Percentiles rank a stretch among this genome's conserved stretches.
phyloP scores from a whole-genome alignment of 192 early-diverging fungal genomes.

The Gonapodya sp. region DNA sequence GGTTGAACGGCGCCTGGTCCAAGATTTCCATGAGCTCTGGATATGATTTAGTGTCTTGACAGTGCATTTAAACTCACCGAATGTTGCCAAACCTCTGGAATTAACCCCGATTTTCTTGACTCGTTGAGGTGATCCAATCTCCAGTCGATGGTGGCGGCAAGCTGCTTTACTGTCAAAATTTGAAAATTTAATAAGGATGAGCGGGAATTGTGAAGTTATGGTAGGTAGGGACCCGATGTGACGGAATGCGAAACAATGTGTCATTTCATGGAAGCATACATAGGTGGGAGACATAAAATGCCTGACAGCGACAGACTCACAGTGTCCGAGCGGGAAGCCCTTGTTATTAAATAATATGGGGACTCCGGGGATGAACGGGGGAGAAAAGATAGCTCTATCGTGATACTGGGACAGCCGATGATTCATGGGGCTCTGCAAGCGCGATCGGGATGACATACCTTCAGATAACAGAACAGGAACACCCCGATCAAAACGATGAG shows the following conservation, averaged over 20 bases:
- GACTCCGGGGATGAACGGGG: neutral
- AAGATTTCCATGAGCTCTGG: too few relatives aligned
- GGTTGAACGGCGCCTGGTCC: neutral
- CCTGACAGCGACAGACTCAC: too few relatives aligned
- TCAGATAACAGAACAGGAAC: neutral
- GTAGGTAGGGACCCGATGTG: too few relatives aligned
- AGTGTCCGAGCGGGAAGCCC: neutral
- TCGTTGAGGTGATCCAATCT: neutral
- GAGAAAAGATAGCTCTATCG: neutral
- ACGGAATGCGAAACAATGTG: constrained; percentile 3
- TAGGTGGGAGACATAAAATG: too few relatives aligned
- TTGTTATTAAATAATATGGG: neutral
- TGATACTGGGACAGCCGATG: neutral
- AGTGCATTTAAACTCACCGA: neutral
- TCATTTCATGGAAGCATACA: too few relatives aligned
- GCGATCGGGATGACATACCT: neutral
- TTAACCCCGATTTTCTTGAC: neutral
- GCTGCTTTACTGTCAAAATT: neutral
- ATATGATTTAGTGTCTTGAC: too few relatives aligned
- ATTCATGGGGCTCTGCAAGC: neutral
- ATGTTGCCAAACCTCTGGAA: neutral
- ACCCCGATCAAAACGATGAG: neutral
- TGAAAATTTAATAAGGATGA: too few relatives aligned
- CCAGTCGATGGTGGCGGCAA: neutral
- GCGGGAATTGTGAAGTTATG: neutral